Evolutionary conservation across 305 asterid genomes (phyloP), one percentile per base, ranked within the genome.

Genomic region (Galium porrigens): DNA sequence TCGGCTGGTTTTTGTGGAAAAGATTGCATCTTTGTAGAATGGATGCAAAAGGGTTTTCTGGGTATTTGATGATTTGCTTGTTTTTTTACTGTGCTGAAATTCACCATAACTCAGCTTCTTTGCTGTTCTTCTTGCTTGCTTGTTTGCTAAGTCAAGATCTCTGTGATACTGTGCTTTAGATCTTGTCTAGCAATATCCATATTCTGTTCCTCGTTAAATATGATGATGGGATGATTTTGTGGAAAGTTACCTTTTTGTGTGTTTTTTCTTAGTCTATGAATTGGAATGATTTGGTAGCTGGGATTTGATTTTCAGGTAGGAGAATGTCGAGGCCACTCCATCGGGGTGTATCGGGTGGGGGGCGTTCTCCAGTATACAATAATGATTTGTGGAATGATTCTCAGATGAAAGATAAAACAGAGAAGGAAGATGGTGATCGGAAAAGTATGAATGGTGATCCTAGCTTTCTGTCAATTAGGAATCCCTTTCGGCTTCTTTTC

Each of bases 261-360:
- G 27, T 46, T 18, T 53, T 20, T 22, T 73, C 62, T 57, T 55
- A 1, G 27, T 54, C 2, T 20, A 27, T 55, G 32, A 64, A 70
- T 67, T n/a, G 39, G 64, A 71, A 44, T 72, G 65, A 15, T 68
- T 61, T 80, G 67, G 63, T 77, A 65, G 12, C 54, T 62, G 68
- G 68, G 74, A 49, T 57, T 65, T 51, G 51, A 44, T 44, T 44
- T 64, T 65, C 70, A 71, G 74, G 74, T 49, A n/a, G 36, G 48
- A 70, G 71, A 62, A 89, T 92, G 99, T 73, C 94, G 15, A 87
- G 88, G 88, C 89, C 96, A 76, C 95, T 84, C 69, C 96, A 84
- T 63, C 88, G 97, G 76, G 95, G 95, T 75, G 81, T 82, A 34
- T 83, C 83, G 42, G 84, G 84, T 61, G 90, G 89, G 59, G 89